Evolutionary conservation across 164 flowering plant species (phyloP), one percentile per base, ranked within the genome.

Genomic region (Magnolia officinalis): DNA sequence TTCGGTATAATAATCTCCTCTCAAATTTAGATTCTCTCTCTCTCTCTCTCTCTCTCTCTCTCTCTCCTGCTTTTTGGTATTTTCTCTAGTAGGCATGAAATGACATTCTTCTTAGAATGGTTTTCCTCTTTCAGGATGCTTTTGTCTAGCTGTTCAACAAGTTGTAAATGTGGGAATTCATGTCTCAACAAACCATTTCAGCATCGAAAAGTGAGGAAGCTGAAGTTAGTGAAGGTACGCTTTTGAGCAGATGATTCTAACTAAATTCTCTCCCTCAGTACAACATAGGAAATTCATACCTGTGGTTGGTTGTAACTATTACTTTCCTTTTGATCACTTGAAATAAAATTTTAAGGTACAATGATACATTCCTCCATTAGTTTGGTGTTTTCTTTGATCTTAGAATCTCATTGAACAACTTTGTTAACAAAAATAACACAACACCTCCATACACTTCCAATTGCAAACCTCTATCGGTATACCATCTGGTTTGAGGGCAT

Each of bases 101-200:
- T 9, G 13, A 68, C 64, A 31, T 11, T 79, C 69, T 26, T 70
- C 8, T 72, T 66, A 52, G 16, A 63, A 31, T 70, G 67, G 19
- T 64, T 18, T 49, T 79, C 26, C 76, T 72, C 79, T 71, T 74
- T n/a, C 85, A 96, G 99, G 87, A 94, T 96, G 98, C 87, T 96
- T 45, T 83, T 88, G 69, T 94, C 99, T 76, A 88, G 93, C 85
- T 96, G 99, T 81, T 92, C 97, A 13, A 80, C 97, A 52, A 89
- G 88, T 76, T 96, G 99, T 83, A 90, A 90, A 72, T 96, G 99
- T 86, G 98, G 97, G 69, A 80, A 63, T 80, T 79, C 87, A 50
- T 96, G 99, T 81, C 79, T 87, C 68, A 96, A 96, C 82, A 92
- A 90, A 84, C 95, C 99, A 78, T 96, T 96, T 81, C 97, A 96